These are phyloP conservation scores for Candida dubliniensis DNA, from an alignment of 1,139 yeast species.

Conservation along the genomic window DNA sequence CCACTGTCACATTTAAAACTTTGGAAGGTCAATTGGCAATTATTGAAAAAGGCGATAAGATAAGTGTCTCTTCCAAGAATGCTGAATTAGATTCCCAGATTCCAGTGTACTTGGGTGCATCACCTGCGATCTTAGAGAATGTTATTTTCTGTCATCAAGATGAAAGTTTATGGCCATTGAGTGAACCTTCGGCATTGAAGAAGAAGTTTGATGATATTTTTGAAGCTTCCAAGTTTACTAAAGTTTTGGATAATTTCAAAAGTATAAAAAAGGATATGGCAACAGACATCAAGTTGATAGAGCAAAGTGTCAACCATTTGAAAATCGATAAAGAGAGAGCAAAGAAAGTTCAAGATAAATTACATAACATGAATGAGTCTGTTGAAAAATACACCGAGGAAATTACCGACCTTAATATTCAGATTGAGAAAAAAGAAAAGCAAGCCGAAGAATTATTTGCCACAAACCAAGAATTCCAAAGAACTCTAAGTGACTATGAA, in stretches of 20 bases:
- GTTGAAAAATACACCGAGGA: constrained; percentile 50
- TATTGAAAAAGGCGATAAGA: constrained; percentile 62
- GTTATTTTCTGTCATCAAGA: constrained; percentile 98
- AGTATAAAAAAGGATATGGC: constrained; percentile 73
- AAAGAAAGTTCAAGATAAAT: constrained; percentile 49
- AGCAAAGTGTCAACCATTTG: constrained; percentile 76
- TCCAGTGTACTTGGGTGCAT: constrained; percentile 83
- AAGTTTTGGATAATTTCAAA: constrained; percentile 81
- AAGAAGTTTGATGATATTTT: constrained; percentile 95
- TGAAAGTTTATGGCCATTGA: constrained; percentile 93
- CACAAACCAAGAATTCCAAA: constrained; percentile 80
- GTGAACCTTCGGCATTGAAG: constrained; percentile 86
- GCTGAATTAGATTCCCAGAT: constrained; percentile 82
- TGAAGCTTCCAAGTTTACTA: constrained; percentile 91
- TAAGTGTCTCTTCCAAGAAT: constrained; percentile 77
- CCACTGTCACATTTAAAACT: constrained; percentile 75
- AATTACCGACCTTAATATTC: constrained; percentile 47
- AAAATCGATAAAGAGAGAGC: constrained; percentile 76
- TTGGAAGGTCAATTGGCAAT: constrained; percentile 84
- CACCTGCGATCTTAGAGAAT: constrained; percentile 82
- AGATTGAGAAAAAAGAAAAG: constrained; percentile 53
- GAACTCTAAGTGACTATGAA: constrained; percentile 63
- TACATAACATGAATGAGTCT: constrained; percentile 43
- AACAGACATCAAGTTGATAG: constrained; percentile 69
- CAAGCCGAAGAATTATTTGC: constrained; percentile 68